Conservation (phyloP, 192 early-diverging fungal genomes). For the Rhizophagus prolifer region DNA sequence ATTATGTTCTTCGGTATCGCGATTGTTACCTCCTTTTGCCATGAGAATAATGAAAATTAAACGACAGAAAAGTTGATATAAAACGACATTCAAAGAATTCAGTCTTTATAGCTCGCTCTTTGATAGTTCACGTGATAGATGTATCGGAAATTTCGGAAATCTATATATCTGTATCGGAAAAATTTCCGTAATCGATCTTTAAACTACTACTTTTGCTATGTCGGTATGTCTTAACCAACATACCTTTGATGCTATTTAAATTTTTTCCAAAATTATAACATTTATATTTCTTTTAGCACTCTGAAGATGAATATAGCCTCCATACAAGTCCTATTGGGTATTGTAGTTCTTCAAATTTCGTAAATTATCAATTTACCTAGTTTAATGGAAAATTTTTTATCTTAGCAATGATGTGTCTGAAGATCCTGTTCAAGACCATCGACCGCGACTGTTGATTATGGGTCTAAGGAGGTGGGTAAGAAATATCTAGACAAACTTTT, state of each 20-base stretch:
- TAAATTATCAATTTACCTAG: background rate
- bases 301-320: constrained; percentile 28
- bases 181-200: background rate
- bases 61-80: background rate
- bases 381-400: background rate
- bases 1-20: constrained; percentile 6
- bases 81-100: background rate
- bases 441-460: constrained; percentile 49
- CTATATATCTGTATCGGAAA: too few species aligned
- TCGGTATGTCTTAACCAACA: background rate
- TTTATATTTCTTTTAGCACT: constrained; percentile 9
- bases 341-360: background rate
- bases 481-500: background rate
- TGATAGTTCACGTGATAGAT: too few species aligned
- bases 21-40: background rate
- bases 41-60: background rate
- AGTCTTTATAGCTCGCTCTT: background rate
- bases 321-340: constrained; percentile 13
- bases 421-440: constrained; percentile 28
- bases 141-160: too few species aligned
- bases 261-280: background rate
- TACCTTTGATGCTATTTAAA: background rate
- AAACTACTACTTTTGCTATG: background rate
- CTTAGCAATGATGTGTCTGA: background rate
- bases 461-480: constrained; percentile 45